Evolutionary conservation across 1,139 yeast genomes (phyloP).

Genomic region (Yamadazyma conglobata): DNA sequence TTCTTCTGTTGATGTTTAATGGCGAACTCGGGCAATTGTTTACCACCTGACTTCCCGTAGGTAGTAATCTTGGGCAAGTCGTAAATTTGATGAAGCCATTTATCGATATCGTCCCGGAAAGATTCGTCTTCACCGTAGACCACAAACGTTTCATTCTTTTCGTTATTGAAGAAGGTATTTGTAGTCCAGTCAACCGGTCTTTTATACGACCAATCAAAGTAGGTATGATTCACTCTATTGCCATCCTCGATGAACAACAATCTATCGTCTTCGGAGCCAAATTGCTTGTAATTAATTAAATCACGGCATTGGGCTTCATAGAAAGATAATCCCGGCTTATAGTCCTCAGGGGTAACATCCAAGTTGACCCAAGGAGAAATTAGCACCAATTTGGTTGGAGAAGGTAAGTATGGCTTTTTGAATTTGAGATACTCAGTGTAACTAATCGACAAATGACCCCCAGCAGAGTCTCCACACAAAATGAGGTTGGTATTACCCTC

Average conservation of each 20-base stretch:
- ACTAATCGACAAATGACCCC: constrained; percentile 34
- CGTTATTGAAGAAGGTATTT: constrained; percentile 29
- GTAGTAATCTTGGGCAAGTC: constrained; percentile 15
- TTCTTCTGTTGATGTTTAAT: constrained; percentile 10
- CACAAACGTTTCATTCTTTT: constrained; percentile 26
- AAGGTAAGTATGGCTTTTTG: constrained; percentile 14
- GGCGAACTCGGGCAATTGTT: constrained; percentile 16
- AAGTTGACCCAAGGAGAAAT: constrained; percentile 39
- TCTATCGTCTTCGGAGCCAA: constrained; percentile 5
- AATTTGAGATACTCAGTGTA: constrained; percentile 27
- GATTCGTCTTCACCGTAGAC: constrained; percentile 43
- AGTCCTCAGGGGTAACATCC: constrained; percentile 9
- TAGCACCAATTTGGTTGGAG: constrained; percentile 31
- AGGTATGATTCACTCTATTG: constrained; percentile 9
- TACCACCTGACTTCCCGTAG: constrained; percentile 26
- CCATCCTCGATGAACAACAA: constrained; percentile 9
- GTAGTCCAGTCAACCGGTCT: constrained; percentile 29
- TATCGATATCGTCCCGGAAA: constrained; percentile 40
- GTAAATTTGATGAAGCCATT: constrained; percentile 35
- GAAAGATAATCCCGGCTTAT: constrained; percentile 30
- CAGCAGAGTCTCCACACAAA: constrained; percentile 42
- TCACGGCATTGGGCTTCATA: constrained; percentile 32
- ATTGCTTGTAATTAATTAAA: constrained; percentile 21
- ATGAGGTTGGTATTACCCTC: constrained; percentile 31
- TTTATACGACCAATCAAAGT: constrained; percentile 16